Evolutionary conservation across 805 yeast genomes (phyloP), one percentile per base, ranked within the genome.

Genomic region (Schwanniomyces yamadae): DNA sequence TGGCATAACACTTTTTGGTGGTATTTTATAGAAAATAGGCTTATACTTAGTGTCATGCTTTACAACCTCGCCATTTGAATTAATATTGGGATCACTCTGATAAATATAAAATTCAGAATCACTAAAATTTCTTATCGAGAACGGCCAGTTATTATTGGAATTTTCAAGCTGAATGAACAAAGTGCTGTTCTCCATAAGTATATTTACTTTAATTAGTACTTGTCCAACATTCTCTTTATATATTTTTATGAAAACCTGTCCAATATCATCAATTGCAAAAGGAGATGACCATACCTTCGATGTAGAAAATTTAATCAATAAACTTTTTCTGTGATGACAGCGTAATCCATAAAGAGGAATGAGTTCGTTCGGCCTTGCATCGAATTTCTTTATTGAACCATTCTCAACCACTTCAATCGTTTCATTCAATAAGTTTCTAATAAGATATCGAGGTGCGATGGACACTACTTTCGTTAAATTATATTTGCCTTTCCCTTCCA

Each of bases 1-100:
- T 0, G 98, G 96, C 98, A 93, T 93, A 2, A 88, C 95, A 61
- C 96, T 85, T 51, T 78, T 79, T 1, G 95, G 80, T 0, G 98
- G 97, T 9, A 95, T 72, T 30, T 78, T 75, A 56, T 91, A 93
- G 50, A 73, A 79, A 8, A 88, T 71, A 0, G 97, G 96, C 43
- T 78, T 80, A 61, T 83, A 90, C 9, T 74, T 72, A 3, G 70
- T 66, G 31, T 74, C 80, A 1, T 65, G 54, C 18, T 64, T 71
- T 3, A 68, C 70, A 8, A 70, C 60, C 34, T 73, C 73, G 13
- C 80, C 82, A 34, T 85, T 87, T 40, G 77, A 82, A 40, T 80
- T 84, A 9, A 66, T 47, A 40, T 68, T 66, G 1, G 96, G 96
- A 61, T 90, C 85, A 33, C 84, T 75, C 54, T 93, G 99, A 55